phyloP scores from a whole-genome alignment of 345 rosid genomes.

The Garcia nutans region DNA sequence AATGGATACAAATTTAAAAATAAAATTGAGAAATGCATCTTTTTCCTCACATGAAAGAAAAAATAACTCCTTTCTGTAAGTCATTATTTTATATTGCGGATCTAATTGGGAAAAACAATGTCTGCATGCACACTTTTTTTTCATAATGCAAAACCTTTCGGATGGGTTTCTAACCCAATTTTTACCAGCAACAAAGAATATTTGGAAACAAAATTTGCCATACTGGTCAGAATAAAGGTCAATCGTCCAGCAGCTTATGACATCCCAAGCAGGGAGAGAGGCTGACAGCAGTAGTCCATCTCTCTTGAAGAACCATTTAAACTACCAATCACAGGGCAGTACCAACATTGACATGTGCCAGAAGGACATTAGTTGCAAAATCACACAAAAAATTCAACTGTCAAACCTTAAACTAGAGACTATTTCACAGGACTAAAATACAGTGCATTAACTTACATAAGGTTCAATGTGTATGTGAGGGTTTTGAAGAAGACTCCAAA shows the following conservation, averaged over 20 bases:
- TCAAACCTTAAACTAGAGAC: neutral
- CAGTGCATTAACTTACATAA: slow-evolving; percentile 62
- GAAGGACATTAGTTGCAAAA: neutral
- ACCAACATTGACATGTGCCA: neutral
- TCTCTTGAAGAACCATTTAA: neutral
- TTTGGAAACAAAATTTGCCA: neutral
- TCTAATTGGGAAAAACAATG: too few species aligned
- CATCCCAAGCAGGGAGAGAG: neutral
- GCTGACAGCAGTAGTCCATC: neutral
- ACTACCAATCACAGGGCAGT: neutral
- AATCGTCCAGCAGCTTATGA: slow-evolving; percentile 2
- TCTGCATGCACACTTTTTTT: neutral
- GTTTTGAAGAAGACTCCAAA: slow-evolving; percentile 80
- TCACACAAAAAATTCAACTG: neutral
- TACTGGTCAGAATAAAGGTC: neutral
- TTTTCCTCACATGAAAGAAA: too few species aligned
- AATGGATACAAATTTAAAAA: neutral
- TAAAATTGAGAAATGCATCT: too few species aligned
- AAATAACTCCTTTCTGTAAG: too few species aligned
- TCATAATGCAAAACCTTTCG: neutral
- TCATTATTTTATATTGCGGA: too few species aligned
- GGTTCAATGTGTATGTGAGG: slow-evolving; percentile 87
- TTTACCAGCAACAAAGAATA: neutral
- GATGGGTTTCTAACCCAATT: neutral
- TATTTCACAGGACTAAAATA: neutral